Base-by-base conservation (phyloP, 2,329 filamentous ascomycete species). In the Didymella exigua region DNA sequence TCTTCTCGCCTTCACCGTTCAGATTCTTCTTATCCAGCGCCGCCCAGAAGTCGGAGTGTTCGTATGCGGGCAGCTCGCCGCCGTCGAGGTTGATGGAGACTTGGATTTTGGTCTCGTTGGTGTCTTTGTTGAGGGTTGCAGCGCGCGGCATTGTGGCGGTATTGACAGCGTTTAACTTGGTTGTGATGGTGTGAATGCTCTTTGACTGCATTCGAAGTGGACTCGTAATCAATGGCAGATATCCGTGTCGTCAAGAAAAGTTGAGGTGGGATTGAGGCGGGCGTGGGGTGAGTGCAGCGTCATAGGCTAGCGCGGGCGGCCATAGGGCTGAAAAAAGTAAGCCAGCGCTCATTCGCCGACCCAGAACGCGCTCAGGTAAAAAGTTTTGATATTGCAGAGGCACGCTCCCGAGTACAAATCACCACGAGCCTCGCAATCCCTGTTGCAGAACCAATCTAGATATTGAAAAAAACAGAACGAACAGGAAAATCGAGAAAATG, bases 91-190 rank as follows among this genome's bases (percentile, higher is more conserved):
- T 96, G 67, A 99, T 83, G 33, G 91, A 90, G 61, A 98, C 83
- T 74, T 95, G 88, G 76, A 99, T 96, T 75, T 96, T 96, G 74
- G 95, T 99, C 81, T 99, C 95, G 80, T 98, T 98, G 71, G 95
- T 99, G 77, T 93, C 89, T 75, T 95, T 91, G 62, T 89, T 87
- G 67, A 98, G 80, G 49, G 88, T 85, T 45, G 91, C 87, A 76
- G 88, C 91, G 72, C 93, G 89, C 51, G 76, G 65, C 67, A 71
- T 73, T 24, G 55, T 69, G 54, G 59, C 52, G 44, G 44, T 52
- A 21, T 36, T 34, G 16, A 19, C 1, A 24, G 24, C 9, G 7
- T 14, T 5, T 6, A 16, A 7, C 23, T 18, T 38, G 24, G 34
- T 5, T 52, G n/a, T 9, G 24, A 29, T 11, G n/a, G 21, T 33